Percentiles rank a stretch among this genome's conserved stretches.
phyloP scores from a whole-genome alignment of 768 basidiomycete genomes.

The Kwoniella newhampshirensis region DNA sequence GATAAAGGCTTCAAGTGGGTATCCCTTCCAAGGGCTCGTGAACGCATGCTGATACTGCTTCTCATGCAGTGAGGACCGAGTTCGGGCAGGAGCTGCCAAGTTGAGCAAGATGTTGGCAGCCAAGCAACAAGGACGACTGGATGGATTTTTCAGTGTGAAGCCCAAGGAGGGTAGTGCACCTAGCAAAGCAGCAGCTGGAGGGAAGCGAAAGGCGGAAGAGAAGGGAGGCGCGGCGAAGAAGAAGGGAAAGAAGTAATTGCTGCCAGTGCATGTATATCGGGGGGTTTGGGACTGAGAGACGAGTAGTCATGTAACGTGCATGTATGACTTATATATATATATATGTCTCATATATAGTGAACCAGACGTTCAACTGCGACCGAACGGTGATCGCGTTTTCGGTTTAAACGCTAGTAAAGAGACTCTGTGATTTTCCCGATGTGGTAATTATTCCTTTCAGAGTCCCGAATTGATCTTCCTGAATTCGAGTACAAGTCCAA shows the following conservation, averaged over 20 bases:
- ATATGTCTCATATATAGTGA: no score
- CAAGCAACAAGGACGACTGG: conserved; percentile 94
- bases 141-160: conserved; percentile 87
- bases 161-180: conserved; percentile 56
- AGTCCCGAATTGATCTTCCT: no score
- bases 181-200: conserved; percentile 40
- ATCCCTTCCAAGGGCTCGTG: background rate
- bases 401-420: no score
- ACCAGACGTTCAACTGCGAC: no score
- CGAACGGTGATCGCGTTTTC: no score
- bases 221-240: conserved; percentile 52
- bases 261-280: no score
- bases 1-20: conserved; percentile 97
- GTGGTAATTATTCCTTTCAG: no score
- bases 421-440: no score
- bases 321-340: no score
- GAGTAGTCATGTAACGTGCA: no score
- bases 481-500: no score
- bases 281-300: no score
- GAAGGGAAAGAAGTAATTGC: conserved; percentile 48
- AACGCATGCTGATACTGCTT: background rate
- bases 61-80: conserved; percentile 81
- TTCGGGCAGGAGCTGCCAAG: conserved; percentile 92
- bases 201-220: conserved; percentile 60
- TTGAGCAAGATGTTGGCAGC: conserved; percentile 77